Percentiles rank a stretch among this genome's conserved stretches.
phyloP scores from a whole-genome alignment of 1,139 yeast species.

The Kodamaea fungicola region DNA sequence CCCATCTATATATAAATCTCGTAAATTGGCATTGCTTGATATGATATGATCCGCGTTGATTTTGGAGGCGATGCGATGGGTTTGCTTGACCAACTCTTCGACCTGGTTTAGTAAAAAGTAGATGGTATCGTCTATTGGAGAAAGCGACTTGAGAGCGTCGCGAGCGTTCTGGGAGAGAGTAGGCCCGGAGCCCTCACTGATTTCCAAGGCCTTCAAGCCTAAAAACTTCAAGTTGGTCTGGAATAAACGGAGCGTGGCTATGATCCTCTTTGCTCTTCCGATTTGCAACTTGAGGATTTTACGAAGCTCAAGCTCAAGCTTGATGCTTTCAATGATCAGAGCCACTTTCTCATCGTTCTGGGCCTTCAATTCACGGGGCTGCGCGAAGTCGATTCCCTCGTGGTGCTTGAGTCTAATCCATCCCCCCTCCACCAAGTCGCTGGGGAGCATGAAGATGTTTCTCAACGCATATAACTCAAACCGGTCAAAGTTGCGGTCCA shows the following conservation, averaged over 20 bases:
- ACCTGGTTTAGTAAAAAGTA: constrained; percentile 43
- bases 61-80: constrained; percentile 30
- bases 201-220: constrained; percentile 12
- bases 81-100: constrained; percentile 37
- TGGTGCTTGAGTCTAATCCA: constrained; percentile 71
- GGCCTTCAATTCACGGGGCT: constrained; percentile 9
- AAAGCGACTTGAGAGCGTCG: constrained; percentile 33
- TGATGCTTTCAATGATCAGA: constrained; percentile 39
- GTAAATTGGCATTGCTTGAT: constrained; percentile 11
- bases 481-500: constrained; percentile 84
- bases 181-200: not conserved
- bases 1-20: constrained; percentile 19
- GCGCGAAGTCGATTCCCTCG: constrained; percentile 42
- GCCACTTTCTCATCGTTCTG: constrained; percentile 36
- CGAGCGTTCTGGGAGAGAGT: constrained; percentile 22
- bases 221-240: constrained; percentile 30
- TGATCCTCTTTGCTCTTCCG: constrained; percentile 33
- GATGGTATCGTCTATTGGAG: constrained; percentile 54
- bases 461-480: constrained; percentile 79
- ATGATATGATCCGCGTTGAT: constrained; percentile 15
- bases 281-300: constrained; percentile 40
- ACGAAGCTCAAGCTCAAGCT: constrained; percentile 43
- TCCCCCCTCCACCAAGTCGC: constrained; percentile 63
- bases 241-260: constrained; percentile 29
- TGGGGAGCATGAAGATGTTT: constrained; percentile 71